Evolutionary conservation across 75 land plant species (phyloP), one percentile per base, ranked within the genome.

Genomic region (Pinus tabuliformis): DNA sequence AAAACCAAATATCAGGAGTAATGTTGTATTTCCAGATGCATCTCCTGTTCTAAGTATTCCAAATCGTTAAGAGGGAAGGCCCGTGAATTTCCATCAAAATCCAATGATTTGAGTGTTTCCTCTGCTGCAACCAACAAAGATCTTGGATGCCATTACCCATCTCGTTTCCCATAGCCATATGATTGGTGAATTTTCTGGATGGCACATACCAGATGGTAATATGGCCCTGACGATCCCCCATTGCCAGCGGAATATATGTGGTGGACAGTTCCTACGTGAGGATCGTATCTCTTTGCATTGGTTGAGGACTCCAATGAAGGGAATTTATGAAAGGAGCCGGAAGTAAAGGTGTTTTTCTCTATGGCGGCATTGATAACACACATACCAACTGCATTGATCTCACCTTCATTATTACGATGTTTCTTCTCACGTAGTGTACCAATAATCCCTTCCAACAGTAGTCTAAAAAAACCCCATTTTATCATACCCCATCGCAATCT

Each of bases 211-310:
- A 79, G 54, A 97, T 76, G 56, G 93, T 82, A 74, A 97, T 85
- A 58, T 98, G 88, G 33, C 99, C 99, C 62, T 97, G 98, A 70
- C 95, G 89, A 77, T 97, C 99, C 16, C 92, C 99, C 42, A 81
- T 95, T 18, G 98, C 95, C 21, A 94, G 78, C 20, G 77, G 87
- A 74, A 97, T 84, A 75, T 88, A 90, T 11, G 85, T 79, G n/a
- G 76, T 70, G 42, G 90, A 81, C 30, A 78, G 79, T 17, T 91
- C 92, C 56, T 78, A 73, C 62, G 78, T 77, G 39, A 80, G 30
- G 59, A 83, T 80, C 62, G 86, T 83, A 74, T 88, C 89, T 21
- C 80, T 82, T 61, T 70, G 84, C 65, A 94, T 86, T 12, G 95
- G 75, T 49, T 89, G 84, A 3, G 99, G 98, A 14, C 78, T 65